These are phyloP conservation scores for Eudorina sp. DNA, from an alignment of 139 green algal species.

Conservation along the genomic window DNA sequence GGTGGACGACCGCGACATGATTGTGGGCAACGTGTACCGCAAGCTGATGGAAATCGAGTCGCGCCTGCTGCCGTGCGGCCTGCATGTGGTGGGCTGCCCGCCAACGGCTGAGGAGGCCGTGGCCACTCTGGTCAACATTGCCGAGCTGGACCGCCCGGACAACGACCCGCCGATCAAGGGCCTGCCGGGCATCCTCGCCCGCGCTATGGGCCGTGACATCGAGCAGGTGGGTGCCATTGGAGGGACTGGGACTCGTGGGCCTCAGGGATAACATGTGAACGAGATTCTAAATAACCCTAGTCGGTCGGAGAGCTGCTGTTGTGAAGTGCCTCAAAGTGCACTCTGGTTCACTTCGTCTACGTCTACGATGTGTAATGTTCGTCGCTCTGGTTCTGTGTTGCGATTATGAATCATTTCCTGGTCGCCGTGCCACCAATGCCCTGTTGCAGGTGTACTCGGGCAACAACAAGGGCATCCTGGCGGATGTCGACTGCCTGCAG, in stretches of 20 bases:
- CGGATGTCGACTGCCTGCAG: conserved; percentile 92
- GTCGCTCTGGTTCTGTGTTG: too few relatives aligned
- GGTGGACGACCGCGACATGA: conserved; percentile 84
- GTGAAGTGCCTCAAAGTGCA: too few relatives aligned
- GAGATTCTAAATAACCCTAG: too few relatives aligned
- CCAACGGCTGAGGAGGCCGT: conserved; percentile 96
- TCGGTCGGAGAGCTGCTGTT: too few relatives aligned
- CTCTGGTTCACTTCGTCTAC: too few relatives aligned
- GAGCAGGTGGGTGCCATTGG: conserved; percentile 71
- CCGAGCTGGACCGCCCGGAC: conserved; percentile 94
- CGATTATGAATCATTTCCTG: too few relatives aligned
- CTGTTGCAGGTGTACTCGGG: conserved; percentile 83
- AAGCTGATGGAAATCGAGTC: conserved; percentile 99
- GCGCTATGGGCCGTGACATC: conserved; percentile 89
- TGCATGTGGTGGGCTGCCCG: conserved; percentile 95
- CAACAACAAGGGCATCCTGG: conserved; percentile 82
- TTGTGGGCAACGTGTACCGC: conserved; percentile 91
- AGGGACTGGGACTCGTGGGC: background rate
- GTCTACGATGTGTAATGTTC: too few relatives aligned
- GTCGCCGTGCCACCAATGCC: too few relatives aligned
- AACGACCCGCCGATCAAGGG: conserved; percentile 89
- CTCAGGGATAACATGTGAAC: too few relatives aligned
- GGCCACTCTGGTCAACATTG: conserved; percentile 98
- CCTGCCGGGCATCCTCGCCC: conserved; percentile 93
- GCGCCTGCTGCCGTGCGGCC: conserved; percentile 96